Base-by-base conservation (phyloP, 139 green algal genomes). In the Coccomyxa sp. region DNA sequence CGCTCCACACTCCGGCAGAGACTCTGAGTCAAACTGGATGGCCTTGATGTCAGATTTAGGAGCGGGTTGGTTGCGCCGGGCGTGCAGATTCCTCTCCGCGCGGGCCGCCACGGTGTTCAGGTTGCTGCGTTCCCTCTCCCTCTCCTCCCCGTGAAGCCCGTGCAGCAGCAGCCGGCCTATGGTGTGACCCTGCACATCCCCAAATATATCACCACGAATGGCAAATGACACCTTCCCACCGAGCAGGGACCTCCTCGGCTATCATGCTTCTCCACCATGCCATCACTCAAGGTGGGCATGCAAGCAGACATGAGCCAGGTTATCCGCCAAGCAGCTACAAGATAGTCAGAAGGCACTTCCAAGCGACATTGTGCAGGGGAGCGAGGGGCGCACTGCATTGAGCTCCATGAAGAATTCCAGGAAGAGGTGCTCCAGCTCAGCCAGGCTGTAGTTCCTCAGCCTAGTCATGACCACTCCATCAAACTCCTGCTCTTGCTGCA, bases 381-480 rank as follows among this genome's bases (percentile, higher is more conserved):
- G 10, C 10, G 14, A 58, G 12, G 44, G 44, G 0, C 54, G 7
- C 38, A 82, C 78, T 37, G 33, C 9, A 14, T 69, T 38, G 8
- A 83, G 68, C 36, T 80, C 58, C 16, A 50, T 22, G 35, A 64
- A 76, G 37, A 83, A 54, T 18, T 70, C 41, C 3, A 77, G 36
- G 22, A 83, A 70, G 36, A 80, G 70, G 37, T 70, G 34, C 34
- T 76, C 39, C 74, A 83, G 74, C 33, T 75, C 41, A 16, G 64
- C 33, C 7, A 68, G 79, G 33, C 33, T 74, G 68, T 74, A 77
- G 16, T 34, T 40, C 8, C 64, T 41, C 35, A 83, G 74, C 14
- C 71, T 70, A 34, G 36, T 14, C 37, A 70, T 77, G 7, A 58
- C 29, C 0, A 29, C 44, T 24, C 41, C 36, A 44, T 69, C 22